Evolutionary conservation across 345 rosid species (phyloP).

Genomic region (Aquilaria yunnanensis): DNA sequence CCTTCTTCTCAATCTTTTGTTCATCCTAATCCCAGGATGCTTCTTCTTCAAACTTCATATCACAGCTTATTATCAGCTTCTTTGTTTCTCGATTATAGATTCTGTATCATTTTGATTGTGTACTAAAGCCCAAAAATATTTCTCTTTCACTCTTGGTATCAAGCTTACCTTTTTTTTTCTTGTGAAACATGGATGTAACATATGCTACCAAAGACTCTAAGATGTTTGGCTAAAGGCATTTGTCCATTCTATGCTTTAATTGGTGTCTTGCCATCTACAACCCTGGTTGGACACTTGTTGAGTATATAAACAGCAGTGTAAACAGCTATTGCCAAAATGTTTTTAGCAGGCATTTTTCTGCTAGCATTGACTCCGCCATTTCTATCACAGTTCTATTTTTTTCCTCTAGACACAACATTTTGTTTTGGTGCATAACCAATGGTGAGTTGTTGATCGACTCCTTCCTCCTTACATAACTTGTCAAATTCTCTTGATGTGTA

Average conservation of each 20-base stretch:
- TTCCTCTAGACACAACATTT: neutral
- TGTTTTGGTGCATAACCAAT: neutral
- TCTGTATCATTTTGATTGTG: neutral
- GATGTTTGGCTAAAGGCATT: neutral
- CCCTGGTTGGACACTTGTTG: neutral
- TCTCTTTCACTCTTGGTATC: neutral
- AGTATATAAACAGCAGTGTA: neutral
- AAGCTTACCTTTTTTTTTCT: neutral
- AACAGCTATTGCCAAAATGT: neutral
- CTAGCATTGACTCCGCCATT: neutral
- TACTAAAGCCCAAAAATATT: neutral
- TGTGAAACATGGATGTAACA: neutral
- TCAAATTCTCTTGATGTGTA: neutral
- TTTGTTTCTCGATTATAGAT: neutral
- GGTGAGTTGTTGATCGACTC: neutral
- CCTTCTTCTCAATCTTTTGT: too few relatives aligned
- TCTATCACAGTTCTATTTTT: neutral
- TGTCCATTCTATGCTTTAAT: neutral
- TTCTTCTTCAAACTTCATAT: neutral
- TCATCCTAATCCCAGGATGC: neutral
- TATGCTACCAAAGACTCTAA: neutral
- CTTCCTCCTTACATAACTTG: neutral
- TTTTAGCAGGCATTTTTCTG: too few relatives aligned
- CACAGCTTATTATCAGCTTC: neutral
- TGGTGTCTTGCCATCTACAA: neutral